Evolutionary conservation across 2,329 filamentous ascomycete species (phyloP), one percentile per base, ranked within the genome.

Genomic region (Colletotrichum sp.): DNA sequence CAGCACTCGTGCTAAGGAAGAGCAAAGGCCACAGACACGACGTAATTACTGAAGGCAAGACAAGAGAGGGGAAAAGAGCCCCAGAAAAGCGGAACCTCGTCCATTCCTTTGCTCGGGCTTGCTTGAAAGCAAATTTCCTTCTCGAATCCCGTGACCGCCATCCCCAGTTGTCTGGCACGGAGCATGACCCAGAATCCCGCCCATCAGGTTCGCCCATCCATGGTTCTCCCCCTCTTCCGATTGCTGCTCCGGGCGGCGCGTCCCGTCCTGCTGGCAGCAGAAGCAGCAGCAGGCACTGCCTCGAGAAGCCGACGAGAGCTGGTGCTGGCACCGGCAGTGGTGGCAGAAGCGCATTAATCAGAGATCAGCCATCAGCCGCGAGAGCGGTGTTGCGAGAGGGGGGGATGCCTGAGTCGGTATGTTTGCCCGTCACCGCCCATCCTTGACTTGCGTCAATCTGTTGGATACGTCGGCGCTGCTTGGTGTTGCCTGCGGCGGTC

Each of bases 121-220:
- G 15, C 39, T 66, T 30, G 55, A 63, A 68, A 72, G 62, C 69
- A 76, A 76, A 76, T 72, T 76, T 69, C 73, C 63, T 69, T 76
- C 30, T 68, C 69, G 64, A 62, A 64, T 69, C 73, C 64, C 69
- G 69, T 76, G 73, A 76, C 73, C 70, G 15, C 39, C 39, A 44
- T 68, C 30, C 63, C 30, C 64, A 59, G 73, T 57, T 26, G 44
- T 65, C 49, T 57, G 66, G 69, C 36, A 72, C 49, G 72, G 69
- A 72, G 73, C 44, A 64, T 76, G 69, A 65, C 60, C 60, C 39
- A 32, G 68, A 62, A 36, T 72, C 52, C 49, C 63, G 57, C 44
- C 32, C 62, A 60, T 24, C 52, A 68, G 39, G 69, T 68, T 76
- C 39, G 57, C 30, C 64, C 55, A 34, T 64, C 62, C 69, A 75